phyloP scores from a whole-genome alignment of 306 rosid genomes.

The Gastrolobium villosum region DNA sequence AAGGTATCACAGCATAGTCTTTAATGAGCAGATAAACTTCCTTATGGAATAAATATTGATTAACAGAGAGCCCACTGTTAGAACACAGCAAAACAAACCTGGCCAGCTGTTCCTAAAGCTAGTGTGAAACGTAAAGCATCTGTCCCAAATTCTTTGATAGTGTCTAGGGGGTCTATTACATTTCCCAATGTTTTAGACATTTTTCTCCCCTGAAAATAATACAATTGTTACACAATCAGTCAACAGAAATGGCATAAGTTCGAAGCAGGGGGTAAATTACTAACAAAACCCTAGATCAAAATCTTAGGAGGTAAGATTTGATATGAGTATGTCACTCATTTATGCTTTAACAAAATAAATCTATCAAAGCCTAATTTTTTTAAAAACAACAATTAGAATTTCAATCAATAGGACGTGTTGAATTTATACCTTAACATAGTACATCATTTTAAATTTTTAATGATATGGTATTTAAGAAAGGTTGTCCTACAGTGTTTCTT shows the following conservation, averaged over 20 bases:
- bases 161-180: constrained; percentile 91
- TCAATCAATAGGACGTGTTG: neutral
- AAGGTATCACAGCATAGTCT: constrained; percentile 10
- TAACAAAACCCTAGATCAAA: neutral
- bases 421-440: neutral
- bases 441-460: too few relatives aligned
- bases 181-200: constrained; percentile 97
- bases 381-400: constrained; percentile 10
- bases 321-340: neutral
- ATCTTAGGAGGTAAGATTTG: constrained; percentile 22
- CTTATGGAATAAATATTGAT: constrained; percentile 24
- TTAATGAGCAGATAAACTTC: constrained; percentile 32
- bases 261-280: constrained; percentile 5
- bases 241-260: constrained; percentile 24
- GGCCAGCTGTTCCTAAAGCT: constrained; percentile 98
- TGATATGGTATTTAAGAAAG: too few relatives aligned
- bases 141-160: constrained; percentile 90
- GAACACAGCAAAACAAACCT: constrained; percentile 65
- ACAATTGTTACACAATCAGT: constrained; percentile 20
- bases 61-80: constrained; percentile 1
- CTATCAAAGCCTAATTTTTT: neutral
- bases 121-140: constrained; percentile 96
- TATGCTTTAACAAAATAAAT: neutral
- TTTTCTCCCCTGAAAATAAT: constrained; percentile 81
- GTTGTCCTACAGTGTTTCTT: neutral